Evolutionary conservation across 768 basidiomycete genomes (phyloP).

Genomic region (Termitomyces sp.): DNA sequence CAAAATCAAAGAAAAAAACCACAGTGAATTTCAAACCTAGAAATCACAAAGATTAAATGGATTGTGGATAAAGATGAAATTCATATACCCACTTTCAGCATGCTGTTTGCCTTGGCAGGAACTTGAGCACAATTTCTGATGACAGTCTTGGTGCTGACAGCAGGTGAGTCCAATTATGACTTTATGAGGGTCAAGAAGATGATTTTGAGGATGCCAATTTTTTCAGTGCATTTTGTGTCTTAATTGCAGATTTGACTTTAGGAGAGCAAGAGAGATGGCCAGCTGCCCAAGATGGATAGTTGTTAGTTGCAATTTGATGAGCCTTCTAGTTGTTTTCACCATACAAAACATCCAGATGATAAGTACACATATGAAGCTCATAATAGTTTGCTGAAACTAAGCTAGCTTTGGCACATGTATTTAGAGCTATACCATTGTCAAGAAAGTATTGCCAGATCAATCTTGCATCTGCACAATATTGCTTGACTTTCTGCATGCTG

Average conservation of each 20-base stretch:
- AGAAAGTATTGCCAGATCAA: not conserved
- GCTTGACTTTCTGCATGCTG: not conserved
- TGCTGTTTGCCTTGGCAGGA: not conserved
- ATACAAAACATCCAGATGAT: conserved; percentile 4
- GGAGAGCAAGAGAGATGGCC: not conserved
- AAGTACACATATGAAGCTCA: conserved; percentile 8
- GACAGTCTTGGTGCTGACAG: not conserved
- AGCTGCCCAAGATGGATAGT: conserved; percentile 2
- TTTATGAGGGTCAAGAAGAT: not conserved
- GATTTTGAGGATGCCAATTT: not conserved
- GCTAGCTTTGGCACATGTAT: conserved; percentile 1
- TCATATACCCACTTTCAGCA: not conserved
- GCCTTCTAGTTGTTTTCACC: conserved; percentile 11
- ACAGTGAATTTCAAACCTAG: not conserved
- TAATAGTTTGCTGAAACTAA: conserved; percentile 7
- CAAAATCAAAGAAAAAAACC: not conserved
- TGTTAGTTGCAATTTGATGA: conserved; percentile 6
- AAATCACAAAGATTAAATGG: not conserved
- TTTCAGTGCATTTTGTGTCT: not conserved
- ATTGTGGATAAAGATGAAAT: not conserved
- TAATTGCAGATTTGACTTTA: not conserved
- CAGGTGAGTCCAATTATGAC: not conserved
- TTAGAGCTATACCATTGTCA: not conserved
- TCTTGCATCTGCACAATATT: not conserved
- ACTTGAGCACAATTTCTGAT: not conserved